Percentiles rank a stretch among this genome's conserved stretches.
These are phyloP conservation scores for Jaenimonas drosophilae DNA, from an alignment of 208 protist species.

Conservation along the genomic window DNA sequence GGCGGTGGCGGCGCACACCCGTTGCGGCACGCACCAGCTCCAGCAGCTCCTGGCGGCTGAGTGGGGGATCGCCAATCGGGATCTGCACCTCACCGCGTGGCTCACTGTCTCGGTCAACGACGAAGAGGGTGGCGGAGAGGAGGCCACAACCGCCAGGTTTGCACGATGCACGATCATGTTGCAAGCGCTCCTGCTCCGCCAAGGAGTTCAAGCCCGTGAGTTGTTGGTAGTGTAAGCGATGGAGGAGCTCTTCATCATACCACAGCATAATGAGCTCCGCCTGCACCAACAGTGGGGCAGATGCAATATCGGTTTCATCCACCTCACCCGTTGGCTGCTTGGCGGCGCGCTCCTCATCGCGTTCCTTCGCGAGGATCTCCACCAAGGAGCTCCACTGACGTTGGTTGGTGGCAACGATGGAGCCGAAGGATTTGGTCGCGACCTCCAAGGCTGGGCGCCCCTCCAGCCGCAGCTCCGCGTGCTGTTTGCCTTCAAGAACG, in stretches of 20 bases:
- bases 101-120: neutral
- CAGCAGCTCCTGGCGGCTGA: constrained; percentile 20
- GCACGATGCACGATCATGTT: too few species aligned
- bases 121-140: neutral
- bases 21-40: constrained; percentile 16
- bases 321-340: too few species aligned
- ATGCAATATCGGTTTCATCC: too few species aligned
- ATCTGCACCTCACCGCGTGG: constrained; percentile 9
- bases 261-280: constrained; percentile 13
- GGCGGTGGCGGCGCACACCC: constrained; percentile 11
- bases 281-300: constrained; percentile 1
- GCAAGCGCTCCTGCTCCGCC: neutral
- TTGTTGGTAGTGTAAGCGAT: constrained; percentile 9
- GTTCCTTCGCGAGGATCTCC: too few species aligned
- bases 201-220: neutral
- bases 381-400: too few species aligned
- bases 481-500: too few species aligned
- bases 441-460: too few species aligned
- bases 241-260: constrained; percentile 11
- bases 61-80: constrained; percentile 14
- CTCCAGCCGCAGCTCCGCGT: too few species aligned
- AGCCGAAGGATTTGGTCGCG: too few species aligned
- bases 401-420: too few species aligned
- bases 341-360: too few species aligned
- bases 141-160: too few species aligned